Conservation (phyloP, 2,329 filamentous ascomycete genomes). For the Fusarium gaditjirri region DNA sequence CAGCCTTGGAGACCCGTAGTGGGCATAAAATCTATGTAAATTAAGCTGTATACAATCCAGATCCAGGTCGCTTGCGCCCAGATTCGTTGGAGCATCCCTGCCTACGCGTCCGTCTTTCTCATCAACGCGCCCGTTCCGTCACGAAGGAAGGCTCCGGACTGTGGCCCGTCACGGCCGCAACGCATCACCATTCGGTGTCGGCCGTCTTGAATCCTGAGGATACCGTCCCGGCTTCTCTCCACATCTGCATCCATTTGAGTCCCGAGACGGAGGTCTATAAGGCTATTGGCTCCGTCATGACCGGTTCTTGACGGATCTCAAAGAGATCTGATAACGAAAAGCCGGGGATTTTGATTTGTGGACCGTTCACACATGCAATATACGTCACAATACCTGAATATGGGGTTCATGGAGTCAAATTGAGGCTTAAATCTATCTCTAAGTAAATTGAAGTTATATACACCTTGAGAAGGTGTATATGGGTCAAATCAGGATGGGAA, state of each 20-base stretch:
- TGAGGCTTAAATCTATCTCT: constrained; percentile 1
- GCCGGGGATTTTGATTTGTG: constrained; percentile 33
- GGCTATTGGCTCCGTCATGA: constrained; percentile 27
- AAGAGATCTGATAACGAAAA: constrained; percentile 20
- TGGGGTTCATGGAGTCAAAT: constrained; percentile 22
- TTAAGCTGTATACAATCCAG: background rate
- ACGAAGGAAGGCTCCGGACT: constrained; percentile 10
- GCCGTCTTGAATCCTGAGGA: constrained; percentile 3
- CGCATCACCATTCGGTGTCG: constrained; percentile 9
- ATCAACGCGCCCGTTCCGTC: constrained; percentile 25
- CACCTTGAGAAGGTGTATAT: background rate
- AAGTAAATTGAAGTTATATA: constrained; percentile 3
- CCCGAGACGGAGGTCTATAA: constrained; percentile 24
- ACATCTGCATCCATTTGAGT: constrained; percentile 18
- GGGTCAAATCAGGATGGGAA: background rate
- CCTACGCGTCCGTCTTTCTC: background rate
- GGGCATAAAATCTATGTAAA: background rate
- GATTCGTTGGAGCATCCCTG: background rate
- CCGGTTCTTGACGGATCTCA: constrained; percentile 21
- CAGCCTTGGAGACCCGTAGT: background rate
- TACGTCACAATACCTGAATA: constrained; percentile 33
- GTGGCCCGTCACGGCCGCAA: constrained; percentile 14
- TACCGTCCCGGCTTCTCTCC: constrained; percentile 28
- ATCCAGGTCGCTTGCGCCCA: background rate
- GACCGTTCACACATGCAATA: constrained; percentile 31